Evolutionary conservation across 441 rosid genomes (phyloP).

Genomic region (Iberis amara): DNA sequence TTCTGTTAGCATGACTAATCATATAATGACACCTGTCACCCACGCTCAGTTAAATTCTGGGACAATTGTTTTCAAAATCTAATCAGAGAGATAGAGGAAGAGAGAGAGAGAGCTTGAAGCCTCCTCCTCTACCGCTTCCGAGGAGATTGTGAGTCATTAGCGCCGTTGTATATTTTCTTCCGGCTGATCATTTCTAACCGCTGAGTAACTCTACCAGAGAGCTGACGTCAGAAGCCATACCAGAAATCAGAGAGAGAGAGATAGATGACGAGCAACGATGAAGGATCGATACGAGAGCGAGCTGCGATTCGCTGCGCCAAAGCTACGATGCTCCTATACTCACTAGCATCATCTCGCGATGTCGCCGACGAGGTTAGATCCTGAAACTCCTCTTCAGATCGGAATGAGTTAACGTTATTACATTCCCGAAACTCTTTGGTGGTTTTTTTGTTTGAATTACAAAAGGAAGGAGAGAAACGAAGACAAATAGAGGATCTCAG

Average conservation of each 20-base stretch:
- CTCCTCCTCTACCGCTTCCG: too few relatives aligned
- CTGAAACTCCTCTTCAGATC: background rate
- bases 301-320: constrained; percentile 27
- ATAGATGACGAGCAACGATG: constrained; percentile 12
- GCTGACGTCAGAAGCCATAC: too few relatives aligned
- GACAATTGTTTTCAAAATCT: too few relatives aligned
- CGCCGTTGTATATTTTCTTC: too few relatives aligned
- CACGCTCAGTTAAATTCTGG: too few relatives aligned
- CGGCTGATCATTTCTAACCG: too few relatives aligned
- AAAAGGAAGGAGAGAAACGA: constrained; percentile 14
- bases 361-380: constrained; percentile 24
- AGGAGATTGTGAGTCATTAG: too few relatives aligned
- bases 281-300: constrained; percentile 14
- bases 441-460: background rate
- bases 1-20: background rate
- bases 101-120: too few relatives aligned
- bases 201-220: too few relatives aligned
- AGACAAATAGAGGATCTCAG: constrained; percentile 23
- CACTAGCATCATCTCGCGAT: constrained; percentile 22
- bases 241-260: constrained; percentile 7
- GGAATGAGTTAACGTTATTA: background rate
- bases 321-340: constrained; percentile 29
- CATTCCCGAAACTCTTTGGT: background rate
- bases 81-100: too few relatives aligned
- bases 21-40: constrained; percentile 13